Base-by-base conservation (phyloP, 192 early-diverging fungal species). In the Blastocladiella britannica region DNA sequence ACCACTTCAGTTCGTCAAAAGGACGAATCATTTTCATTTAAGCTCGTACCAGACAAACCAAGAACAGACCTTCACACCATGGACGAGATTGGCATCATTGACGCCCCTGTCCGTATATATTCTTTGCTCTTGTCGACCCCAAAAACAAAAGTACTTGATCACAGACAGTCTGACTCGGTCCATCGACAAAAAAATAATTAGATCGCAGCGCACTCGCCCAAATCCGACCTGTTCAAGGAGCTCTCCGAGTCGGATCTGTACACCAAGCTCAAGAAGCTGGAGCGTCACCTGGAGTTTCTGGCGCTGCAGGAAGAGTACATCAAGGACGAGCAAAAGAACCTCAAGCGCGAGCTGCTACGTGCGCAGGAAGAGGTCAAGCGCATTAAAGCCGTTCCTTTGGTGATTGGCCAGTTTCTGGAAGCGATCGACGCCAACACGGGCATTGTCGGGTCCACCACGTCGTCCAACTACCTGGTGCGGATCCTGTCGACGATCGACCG, bases 261-360 rank as follows among this genome's bases (percentile, higher is more conserved):
- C 67, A 83, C 85, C 47, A 87, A 84, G 52, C 77, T 89, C 60
- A 97, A 97, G 74, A 91, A 90, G 62, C 79, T 95, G 22, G 87
- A 93, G 60, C 80, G 87, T 30, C 88, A 95, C 65, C 69, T 95
- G 22, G 94, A 98, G 70, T 86, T 98, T 61, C 71, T 98, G 47
- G 84, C 90, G 55, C 73, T 98, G 26, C 92, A 98, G 73, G 92
- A 98, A 66, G 92, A 96, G 68, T 98, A 96, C 69, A 98, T 98
- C 69, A 94, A 94, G 72, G 90, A 93, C 64, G 93, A 98, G 70
- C 89, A 93, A 75, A 88, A 91, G 73, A 93, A 96, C 69, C 63
- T 98, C 55, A 90, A 94, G 66, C 74, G 87, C 51, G 94, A 98
- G 63, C 74, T 98, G 54, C 73, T 94, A 51, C 81, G 89, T 28